These are phyloP conservation scores for Lineolata rhizophorae DNA, from an alignment of 495 filamentous ascomycete species.

Conservation along the genomic window DNA sequence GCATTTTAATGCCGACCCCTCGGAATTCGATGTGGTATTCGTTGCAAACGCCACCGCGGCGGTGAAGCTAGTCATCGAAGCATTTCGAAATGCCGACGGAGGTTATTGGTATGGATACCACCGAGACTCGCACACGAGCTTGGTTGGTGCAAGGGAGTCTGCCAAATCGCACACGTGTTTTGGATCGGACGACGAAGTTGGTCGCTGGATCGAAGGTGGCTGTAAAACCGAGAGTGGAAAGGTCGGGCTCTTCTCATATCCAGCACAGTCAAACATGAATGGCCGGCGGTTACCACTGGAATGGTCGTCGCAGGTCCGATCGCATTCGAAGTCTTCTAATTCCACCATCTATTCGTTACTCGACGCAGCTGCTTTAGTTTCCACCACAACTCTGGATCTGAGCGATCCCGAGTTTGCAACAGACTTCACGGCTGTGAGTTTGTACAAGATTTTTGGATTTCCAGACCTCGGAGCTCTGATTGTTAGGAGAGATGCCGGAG, in stretches of 20 bases:
- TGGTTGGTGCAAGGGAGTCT: slow-evolving; percentile 63
- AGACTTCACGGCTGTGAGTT: slow-evolving; percentile 76
- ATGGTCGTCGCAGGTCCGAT: slow-evolving; percentile 41
- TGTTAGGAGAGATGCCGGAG: slow-evolving; percentile 45
- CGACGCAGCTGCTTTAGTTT: slow-evolving; percentile 73
- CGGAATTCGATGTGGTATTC: slow-evolving; percentile 73
- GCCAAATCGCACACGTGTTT: slow-evolving; percentile 44
- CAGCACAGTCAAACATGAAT: slow-evolving; percentile 86
- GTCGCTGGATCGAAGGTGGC: slow-evolving; percentile 27
- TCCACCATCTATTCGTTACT: slow-evolving; percentile 43
- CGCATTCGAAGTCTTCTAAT: slow-evolving; percentile 6
- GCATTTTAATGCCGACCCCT: slow-evolving; percentile 70
- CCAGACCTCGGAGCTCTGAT: slow-evolving; percentile 80
- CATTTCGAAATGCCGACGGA: slow-evolving; percentile 34
- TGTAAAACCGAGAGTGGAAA: slow-evolving; percentile 4
- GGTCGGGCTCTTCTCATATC: slow-evolving; percentile 51
- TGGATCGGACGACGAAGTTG: slow-evolving; percentile 37
- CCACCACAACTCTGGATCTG: slow-evolving; percentile 57
- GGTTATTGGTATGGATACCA: slow-evolving; percentile 77
- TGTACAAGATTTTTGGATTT: slow-evolving; percentile 96
- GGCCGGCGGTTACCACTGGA: slow-evolving; percentile 50
- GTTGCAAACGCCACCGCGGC: slow-evolving; percentile 83
- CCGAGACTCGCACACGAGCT: slow-evolving; percentile 65
- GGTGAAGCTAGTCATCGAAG: slow-evolving; percentile 67
- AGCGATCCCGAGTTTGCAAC: slow-evolving; percentile 36